Evolutionary conservation across 1,139 yeast genomes (phyloP).

Genomic region (Meyerozyma sp.): DNA sequence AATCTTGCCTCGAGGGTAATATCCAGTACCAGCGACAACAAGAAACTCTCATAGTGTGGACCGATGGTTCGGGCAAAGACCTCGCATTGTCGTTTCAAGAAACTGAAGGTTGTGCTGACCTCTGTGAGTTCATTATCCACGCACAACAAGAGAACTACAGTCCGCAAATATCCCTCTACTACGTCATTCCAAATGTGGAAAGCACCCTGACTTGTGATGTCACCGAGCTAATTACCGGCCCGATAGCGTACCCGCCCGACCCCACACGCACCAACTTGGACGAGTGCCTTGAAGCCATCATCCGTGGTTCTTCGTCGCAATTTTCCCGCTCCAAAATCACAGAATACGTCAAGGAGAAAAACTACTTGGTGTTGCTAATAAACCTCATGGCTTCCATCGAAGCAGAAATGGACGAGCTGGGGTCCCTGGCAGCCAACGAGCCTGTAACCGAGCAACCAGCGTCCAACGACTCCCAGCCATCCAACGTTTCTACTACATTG

Average conservation of each 20-base stretch:
- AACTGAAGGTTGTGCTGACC: conserved; percentile 77
- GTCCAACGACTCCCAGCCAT: not conserved
- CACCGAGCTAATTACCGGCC: conserved; percentile 80
- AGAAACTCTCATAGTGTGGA: conserved; percentile 93
- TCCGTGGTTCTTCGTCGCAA: conserved; percentile 53
- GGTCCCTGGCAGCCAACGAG: not conserved
- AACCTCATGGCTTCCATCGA: not conserved
- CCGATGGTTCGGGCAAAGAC: conserved; percentile 72
- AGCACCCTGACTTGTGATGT: conserved; percentile 22
- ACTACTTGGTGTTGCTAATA: conserved; percentile 35
- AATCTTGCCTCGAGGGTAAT: conserved; percentile 63
- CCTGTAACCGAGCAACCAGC: not conserved
- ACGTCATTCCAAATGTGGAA: conserved; percentile 53
- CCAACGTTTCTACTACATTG: not conserved
- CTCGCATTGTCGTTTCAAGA: conserved; percentile 92
- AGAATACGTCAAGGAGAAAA: conserved; percentile 42
- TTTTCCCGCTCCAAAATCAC: conserved; percentile 51
- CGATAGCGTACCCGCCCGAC: conserved; percentile 60
- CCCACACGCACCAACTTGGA: conserved; percentile 48
- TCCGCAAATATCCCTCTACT: conserved; percentile 67
- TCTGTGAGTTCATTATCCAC: conserved; percentile 74
- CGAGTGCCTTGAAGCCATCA: conserved; percentile 45
- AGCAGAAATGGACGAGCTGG: not conserved
- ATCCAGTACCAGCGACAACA: conserved; percentile 91
- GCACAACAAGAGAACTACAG: conserved; percentile 58